Conservation (phyloP, 208 protist genomes). For the Leishmania aethiopica region DNA sequence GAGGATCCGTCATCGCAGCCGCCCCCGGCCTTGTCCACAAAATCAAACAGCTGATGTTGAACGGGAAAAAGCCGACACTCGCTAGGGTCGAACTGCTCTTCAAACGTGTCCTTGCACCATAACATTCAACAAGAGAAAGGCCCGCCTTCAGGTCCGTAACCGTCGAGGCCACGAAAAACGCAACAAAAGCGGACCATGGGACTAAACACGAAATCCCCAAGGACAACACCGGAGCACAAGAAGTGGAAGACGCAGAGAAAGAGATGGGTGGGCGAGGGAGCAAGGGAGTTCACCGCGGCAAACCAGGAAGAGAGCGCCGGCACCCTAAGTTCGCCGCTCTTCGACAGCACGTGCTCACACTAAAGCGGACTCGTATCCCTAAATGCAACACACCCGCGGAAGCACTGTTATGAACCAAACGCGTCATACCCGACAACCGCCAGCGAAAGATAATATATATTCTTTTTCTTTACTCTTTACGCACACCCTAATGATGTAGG, state of each 20-base stretch:
- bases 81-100: constrained; percentile 44
- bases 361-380: too few species aligned
- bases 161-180: background rate
- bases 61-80: constrained; percentile 66
- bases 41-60: constrained; percentile 83
- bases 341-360: too few species aligned
- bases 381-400: too few species aligned
- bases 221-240: background rate
- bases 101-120: constrained; percentile 81
- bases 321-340: background rate
- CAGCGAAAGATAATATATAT: too few species aligned
- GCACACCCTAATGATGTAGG: background rate
- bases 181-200: background rate
- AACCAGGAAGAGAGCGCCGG: background rate
- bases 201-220: background rate
- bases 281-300: background rate
- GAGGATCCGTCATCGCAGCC: background rate
- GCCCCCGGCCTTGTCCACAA: constrained; percentile 45
- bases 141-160: background rate
- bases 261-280: background rate
- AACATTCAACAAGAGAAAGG: constrained; percentile 36
- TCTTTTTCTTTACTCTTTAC: background rate
- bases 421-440: too few species aligned
- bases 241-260: background rate
- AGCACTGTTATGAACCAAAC: too few species aligned